Base-by-base conservation (phyloP, 2,329 filamentous ascomycete species). In the Gnomoniopsis sp. region DNA sequence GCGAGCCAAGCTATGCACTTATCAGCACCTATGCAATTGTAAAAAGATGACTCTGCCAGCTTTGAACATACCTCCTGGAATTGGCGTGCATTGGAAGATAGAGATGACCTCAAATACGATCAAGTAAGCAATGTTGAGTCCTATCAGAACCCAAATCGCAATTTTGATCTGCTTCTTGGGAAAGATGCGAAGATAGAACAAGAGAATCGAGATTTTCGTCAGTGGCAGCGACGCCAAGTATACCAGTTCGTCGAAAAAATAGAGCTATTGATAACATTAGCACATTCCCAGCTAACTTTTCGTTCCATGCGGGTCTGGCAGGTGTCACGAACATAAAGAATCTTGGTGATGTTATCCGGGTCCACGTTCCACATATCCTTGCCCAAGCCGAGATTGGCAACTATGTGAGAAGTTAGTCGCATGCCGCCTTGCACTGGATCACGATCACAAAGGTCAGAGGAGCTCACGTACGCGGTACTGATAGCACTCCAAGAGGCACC, bases 301-400 rank as follows among this genome's bases (percentile, higher is more conserved):
- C n/a, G n/a, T n/a, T n/a, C 23, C 14, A 1, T 34, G 17, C 15
- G 7, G 7, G 14, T 34, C 38, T 30, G 11, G 19, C n/a, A 2
- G 12, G 14, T 8, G 11, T 22, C 15, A 36, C 67, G 64, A 33
- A 69, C 71, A 49, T 72, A 71, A 44, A 79, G 72, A 58, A 77
- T 70, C 3, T 68, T 56, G 1, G 75, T 78, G 55, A 79, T 73
- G 43, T 77, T 65, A n/a, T 76, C 67, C 36, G 72, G 72, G 1
- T 71, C 66, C 4, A 79, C 66, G 34, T 70, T 74, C 77, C 77
- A 79, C 62, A 79, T 74, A 58, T 79, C 75, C 26, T 66, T 68
- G 10, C 77, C 77, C 6, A 79, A 68, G 2, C 76, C 77, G 46
- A 68, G 58, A 11, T 73, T 57, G 12, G 71, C 67, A 54, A 79